Conservation (phyloP, 164 flowering plant genomes). For the Litsea cubeba region DNA sequence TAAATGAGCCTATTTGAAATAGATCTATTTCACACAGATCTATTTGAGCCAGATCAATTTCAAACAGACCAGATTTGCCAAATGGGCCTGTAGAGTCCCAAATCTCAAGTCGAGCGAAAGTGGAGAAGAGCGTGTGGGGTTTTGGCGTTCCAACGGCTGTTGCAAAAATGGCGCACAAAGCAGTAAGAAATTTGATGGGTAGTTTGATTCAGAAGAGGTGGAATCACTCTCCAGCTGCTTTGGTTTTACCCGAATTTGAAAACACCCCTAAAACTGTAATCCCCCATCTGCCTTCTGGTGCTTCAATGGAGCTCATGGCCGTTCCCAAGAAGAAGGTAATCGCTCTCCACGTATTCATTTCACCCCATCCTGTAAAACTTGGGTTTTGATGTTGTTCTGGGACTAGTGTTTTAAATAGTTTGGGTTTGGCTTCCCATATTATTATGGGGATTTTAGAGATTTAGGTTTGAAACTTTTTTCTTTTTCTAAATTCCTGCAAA, state of each 20-base stretch:
- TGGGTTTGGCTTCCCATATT: too few relatives aligned
- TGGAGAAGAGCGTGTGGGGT: too few relatives aligned
- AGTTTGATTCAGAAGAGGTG: not conserved
- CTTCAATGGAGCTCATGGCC: conserved; percentile 84
- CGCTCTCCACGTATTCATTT: not conserved
- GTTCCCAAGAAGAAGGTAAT: conserved; percentile 72
- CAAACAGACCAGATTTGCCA: too few relatives aligned
- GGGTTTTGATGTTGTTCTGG: not conserved
- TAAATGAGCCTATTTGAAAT: too few relatives aligned
- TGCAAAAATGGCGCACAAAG: not conserved
- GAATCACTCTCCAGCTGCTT: not conserved
- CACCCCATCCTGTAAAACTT: not conserved
- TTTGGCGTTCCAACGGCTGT: too few relatives aligned
- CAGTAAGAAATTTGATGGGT: not conserved
- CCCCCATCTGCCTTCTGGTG: conserved; percentile 30
- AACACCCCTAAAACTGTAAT: conserved; percentile 12
- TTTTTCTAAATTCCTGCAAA: too few relatives aligned
- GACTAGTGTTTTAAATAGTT: not conserved
- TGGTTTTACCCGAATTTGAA: not conserved
- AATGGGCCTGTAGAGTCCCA: too few relatives aligned
- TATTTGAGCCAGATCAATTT: too few relatives aligned
- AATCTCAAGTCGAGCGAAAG: too few relatives aligned
- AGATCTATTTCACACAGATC: too few relatives aligned
- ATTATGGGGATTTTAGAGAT: not conserved
- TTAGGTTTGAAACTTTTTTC: not conserved